Evolutionary conservation across 305 asterid genomes (phyloP), one percentile per base, ranked within the genome.

Genomic region (Plantago rigida): DNA sequence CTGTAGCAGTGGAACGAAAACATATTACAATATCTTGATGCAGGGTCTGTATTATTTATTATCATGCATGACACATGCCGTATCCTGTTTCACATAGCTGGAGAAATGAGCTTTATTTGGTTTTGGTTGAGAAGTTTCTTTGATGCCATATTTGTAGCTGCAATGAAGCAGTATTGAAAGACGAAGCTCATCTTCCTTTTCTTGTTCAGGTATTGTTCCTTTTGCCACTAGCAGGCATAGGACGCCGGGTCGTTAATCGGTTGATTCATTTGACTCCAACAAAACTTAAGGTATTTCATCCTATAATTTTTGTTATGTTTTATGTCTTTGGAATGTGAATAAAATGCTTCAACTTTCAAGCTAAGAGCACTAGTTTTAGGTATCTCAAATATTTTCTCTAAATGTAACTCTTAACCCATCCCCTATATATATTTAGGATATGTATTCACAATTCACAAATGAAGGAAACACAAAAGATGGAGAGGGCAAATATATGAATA

Each of bases 151-250:
- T 66, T 45, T 28, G 22, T 14, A 13, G 31, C 57, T 24, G 56
- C 52, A 45, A 8, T 29, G 50, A 22, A 9, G 56, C 53, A 47
- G 71, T 69, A 63, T 41, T 22, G 17, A 53, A 42, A 66, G 31
- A 15, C 28, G 42, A 53, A 47, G 17, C 31, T 60, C 14, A 61
- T 42, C 59, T 65, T 46, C 51, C 29, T 62, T 60, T 15, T 59
- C 60, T 59, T 66, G 62, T 76, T 62, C 75, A 91, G 98, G 85
- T 86, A 73, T 75, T 91, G 83, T 79, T 87, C 60, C 84, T 91
- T 71, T 68, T 91, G 76, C 96, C 98, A 26, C 80, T 84, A 49
- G 94, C 96, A 52, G 89, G 98, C 61, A 77, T 87, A 78, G 95
- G 92, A 67, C 83, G 81, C 58, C 75, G 95, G 69, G 78, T 77